Percentiles rank a stretch among this genome's conserved stretches.
Conservation (phyloP, 2,329 filamentous ascomycete species). For the Calonectria pseudoreteaudii region DNA sequence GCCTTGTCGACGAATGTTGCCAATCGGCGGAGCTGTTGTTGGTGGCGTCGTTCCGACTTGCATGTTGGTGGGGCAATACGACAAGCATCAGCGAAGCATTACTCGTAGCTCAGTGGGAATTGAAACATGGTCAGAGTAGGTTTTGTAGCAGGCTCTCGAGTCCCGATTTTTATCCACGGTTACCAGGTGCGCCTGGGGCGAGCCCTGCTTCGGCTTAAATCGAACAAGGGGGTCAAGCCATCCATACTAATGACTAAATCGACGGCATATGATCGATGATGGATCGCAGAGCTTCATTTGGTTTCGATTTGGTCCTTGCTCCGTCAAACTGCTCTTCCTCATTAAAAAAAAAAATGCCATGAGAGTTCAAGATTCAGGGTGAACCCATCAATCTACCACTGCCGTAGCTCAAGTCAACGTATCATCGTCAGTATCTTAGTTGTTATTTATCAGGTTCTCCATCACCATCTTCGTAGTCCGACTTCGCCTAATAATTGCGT, state of each 20-base stretch:
- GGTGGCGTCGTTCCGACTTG: neutral
- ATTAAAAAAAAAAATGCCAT: neutral
- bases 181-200: too few species aligned
- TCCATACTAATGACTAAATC: neutral
- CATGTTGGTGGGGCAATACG: neutral
- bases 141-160: neutral
- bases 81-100: neutral
- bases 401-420: neutral
- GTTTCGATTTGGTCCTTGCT: neutral
- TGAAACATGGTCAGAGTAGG: neutral
- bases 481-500: neutral
- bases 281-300: neutral
- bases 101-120: neutral
- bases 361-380: neutral
- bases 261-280: neutral
- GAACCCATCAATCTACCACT: neutral
- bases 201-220: neutral
- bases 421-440: neutral
- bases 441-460: neutral
- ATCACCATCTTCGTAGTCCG: neutral
- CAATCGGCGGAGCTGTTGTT: neutral
- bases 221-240: neutral
- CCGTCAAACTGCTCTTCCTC: neutral
- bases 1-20: neutral
- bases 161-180: neutral